Percentiles rank a stretch among this genome's conserved stretches.
phyloP scores from a whole-genome alignment of 352 stramenopile genomes.

The Globisporangium acanthophoron region DNA sequence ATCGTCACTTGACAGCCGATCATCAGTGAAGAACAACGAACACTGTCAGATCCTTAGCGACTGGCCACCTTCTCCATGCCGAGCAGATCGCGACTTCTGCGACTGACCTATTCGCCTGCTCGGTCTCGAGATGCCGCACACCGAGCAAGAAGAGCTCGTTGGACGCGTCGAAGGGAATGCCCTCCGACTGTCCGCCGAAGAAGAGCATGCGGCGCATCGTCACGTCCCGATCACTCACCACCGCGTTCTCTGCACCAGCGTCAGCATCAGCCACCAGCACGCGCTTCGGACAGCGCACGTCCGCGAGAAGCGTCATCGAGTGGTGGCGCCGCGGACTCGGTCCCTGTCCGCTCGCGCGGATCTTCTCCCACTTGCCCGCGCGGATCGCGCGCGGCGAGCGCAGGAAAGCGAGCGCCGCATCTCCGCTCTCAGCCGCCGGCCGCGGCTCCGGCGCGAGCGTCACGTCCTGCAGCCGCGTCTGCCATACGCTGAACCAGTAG shows the following conservation, averaged over 20 bases:
- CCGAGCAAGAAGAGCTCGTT: conserved; percentile 51
- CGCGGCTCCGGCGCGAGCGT: conserved; percentile 10
- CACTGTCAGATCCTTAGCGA: neutral
- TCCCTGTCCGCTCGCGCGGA: conserved; percentile 28
- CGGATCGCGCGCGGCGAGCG: conserved; percentile 27
- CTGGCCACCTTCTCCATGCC: too few relatives aligned
- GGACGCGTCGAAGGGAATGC: conserved; percentile 61
- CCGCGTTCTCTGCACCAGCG: neutral
- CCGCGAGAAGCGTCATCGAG: conserved; percentile 55
- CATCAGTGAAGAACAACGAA: neutral
- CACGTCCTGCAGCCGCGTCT: conserved; percentile 24
- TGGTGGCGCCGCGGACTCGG: conserved; percentile 57
- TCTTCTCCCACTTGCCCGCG: conserved; percentile 56
- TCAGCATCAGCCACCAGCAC: conserved; percentile 12
- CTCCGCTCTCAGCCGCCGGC: neutral
- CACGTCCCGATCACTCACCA: conserved; percentile 9
- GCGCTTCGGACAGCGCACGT: conserved; percentile 16
- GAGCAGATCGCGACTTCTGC: neutral
- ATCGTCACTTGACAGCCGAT: neutral
- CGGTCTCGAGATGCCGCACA: conserved; percentile 1
- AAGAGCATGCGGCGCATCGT: conserved; percentile 45
- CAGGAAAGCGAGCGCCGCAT: conserved; percentile 32
- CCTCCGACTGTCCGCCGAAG: conserved; percentile 65
- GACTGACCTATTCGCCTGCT: neutral
- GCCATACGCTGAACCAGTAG: conserved; percentile 69